Base-by-base conservation (phyloP, 495 filamentous ascomycete species). In the Xylaria sp. region DNA sequence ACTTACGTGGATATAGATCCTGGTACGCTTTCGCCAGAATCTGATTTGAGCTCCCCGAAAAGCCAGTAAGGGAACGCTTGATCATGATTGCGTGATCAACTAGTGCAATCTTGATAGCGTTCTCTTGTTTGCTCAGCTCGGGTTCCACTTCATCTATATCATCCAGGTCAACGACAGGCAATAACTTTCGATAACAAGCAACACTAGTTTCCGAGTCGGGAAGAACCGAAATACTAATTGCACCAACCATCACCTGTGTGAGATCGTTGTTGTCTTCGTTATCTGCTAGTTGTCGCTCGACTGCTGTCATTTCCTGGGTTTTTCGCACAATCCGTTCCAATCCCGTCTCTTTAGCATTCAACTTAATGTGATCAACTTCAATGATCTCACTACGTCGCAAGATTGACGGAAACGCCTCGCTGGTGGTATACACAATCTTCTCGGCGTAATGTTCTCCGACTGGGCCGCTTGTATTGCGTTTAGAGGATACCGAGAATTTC, bases 241-340 rank as follows among this genome's bases (percentile, higher is more conserved):
- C 90, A 72, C 95, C 93, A 5, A 92, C 88, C 62, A 97, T 85
- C 35, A 88, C 82, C 31, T 86, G 82, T 21, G 79, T 81, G 21
- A 80, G 82, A 61, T 92, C 85, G 24, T 87, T 86, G 12, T 85
- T 83, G 63, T 90, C 89, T 55, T 96, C 93, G 9, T 93, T 92
- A 26, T 93, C 91, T 7, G 85, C 81, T n/a, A 94, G 85, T 48
- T 89, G 88, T 75, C 90, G 91, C 77, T 97, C 93, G 11, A 97
- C 80, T 14, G 86, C 74, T 12, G 87, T 82, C 81, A 99, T 86
- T 78, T 99, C 97, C 61, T 91, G 87, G 14, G 95, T 96, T 85
- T 98, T 98, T 63, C 93, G 88, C 76, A 91, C 90, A 44, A 97
- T 93, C n/a, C 95, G 88, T 78, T 98, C 95, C 57, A 98, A 87